Base-by-base conservation (phyloP, 352 stramenopile species). In the Phytophthora fragariaefolia region DNA sequence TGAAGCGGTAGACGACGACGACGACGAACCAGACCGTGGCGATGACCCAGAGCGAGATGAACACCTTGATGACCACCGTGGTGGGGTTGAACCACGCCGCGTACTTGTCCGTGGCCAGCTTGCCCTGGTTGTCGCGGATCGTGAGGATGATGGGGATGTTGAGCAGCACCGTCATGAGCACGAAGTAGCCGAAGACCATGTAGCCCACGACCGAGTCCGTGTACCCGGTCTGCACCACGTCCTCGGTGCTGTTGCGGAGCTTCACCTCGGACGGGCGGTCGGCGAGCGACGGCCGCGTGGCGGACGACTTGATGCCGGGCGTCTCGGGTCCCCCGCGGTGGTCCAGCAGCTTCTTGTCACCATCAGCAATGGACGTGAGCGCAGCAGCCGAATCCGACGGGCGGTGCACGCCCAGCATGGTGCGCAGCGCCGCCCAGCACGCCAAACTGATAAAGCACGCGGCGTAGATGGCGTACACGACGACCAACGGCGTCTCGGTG, bases 21-120 rank as follows among this genome's bases (percentile, higher is more conserved):
- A 69, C 52, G 1, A 68, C 70, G 43, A 87, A 76, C 78, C 82
- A 92, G 5, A 91, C 62, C 3, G 74, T 68, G 17, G 68, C 59
- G 51, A 90, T 73, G 15, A 88, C 63, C 83, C 83, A 92, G 2
- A 80, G 63, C 45, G 73, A 67, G 50, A 92, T 87, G 50, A 86
- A 89, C 12, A 85, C 80, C 58, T 85, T 77, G 45, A 91, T 85
- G 24, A 90, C 60, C 2, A 76, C 77, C 4, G 79, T 79, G 1
- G 67, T 67, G 23, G 74, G 68, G 58, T 87, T 72, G 57, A 92
- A 90, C 70, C 85, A 79, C 12, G 72, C 67, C 17, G 65, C 65
- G 74, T 80, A 87, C 20, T 62, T 66, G 52, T 77, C 71, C 5
- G 71, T 77, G 7, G 69, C 63, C 20, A 85, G 76, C 46, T 85